A percentile compares a stretch with the other conserved stretches of the same genome.
phyloP scores from a whole-genome alignment of 805 yeast species.

The Clavispora santaluciae region DNA sequence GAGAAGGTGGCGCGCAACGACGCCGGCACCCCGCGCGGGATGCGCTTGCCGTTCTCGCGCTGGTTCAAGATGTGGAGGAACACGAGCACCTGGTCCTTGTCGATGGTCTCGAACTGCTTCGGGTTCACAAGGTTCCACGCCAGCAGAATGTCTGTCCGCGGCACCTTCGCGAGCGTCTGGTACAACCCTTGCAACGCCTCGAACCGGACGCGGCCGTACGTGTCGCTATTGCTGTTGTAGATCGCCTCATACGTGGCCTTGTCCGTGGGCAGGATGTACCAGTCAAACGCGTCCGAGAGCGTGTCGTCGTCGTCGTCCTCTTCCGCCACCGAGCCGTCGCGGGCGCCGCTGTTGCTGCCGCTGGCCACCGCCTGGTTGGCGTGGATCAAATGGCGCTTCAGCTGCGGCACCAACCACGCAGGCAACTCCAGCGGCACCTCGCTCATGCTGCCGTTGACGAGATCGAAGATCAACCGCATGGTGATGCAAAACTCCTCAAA shows the following conservation, averaged over 20 bases:
- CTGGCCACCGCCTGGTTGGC: slow-evolving; percentile 66
- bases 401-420: slow-evolving; percentile 87
- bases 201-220: slow-evolving; percentile 74
- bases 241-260: slow-evolving; percentile 72
- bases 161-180: slow-evolving; percentile 63
- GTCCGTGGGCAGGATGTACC: slow-evolving; percentile 95
- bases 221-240: slow-evolving; percentile 68
- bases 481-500: slow-evolving; percentile 98
- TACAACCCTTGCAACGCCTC: slow-evolving; percentile 68
- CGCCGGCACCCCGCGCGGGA: slow-evolving; percentile 94
- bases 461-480: slow-evolving; percentile 90
- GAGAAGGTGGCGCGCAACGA: slow-evolving; percentile 87
- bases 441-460: slow-evolving; percentile 63
- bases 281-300: slow-evolving; percentile 71
- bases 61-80: slow-evolving; percentile 89
- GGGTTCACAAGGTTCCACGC: slow-evolving; percentile 98
- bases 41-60: slow-evolving; percentile 74
- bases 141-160: slow-evolving; percentile 76
- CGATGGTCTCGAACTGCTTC: slow-evolving; percentile 78
- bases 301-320: slow-evolving; percentile 64
- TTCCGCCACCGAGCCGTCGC: not conserved
- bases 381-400: slow-evolving; percentile 78
- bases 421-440: slow-evolving; percentile 74
- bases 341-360: slow-evolving; percentile 19
- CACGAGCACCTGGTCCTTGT: slow-evolving; percentile 87